phyloP scores from a whole-genome alignment of 2,329 filamentous ascomycete species.

The Colletotrichum navitas region DNA sequence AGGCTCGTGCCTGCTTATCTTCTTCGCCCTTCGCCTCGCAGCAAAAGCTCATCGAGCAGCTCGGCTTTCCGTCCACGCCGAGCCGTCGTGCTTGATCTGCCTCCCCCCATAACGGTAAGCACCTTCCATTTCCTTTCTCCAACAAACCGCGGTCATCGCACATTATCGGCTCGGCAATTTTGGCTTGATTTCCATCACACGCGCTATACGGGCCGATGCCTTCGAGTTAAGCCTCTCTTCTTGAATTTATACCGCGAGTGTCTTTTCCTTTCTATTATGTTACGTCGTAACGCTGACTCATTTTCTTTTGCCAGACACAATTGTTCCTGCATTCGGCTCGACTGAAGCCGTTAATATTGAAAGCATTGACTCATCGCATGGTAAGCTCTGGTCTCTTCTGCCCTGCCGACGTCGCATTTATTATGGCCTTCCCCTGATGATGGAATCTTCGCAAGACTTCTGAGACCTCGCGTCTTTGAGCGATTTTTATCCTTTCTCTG shows the following conservation, averaged over 20 bases:
- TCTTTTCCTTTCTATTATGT: neutral
- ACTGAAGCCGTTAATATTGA: neutral
- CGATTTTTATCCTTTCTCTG: neutral
- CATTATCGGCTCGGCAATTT: neutral
- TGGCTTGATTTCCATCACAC: neutral
- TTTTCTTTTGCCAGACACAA: neutral
- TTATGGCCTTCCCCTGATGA: neutral
- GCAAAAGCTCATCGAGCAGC: neutral
- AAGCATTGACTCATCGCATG: neutral
- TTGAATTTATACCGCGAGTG: neutral
- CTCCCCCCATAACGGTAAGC: neutral
- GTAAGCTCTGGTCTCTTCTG: neutral
- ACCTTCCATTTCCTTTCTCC: neutral
- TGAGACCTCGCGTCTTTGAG: neutral
- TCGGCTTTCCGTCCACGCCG: neutral
- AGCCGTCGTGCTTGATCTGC: neutral
- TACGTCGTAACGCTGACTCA: neutral
- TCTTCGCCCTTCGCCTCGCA: neutral
- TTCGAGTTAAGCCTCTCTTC: neutral
- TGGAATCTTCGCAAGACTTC: constrained; percentile 2
- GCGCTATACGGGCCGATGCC: neutral
- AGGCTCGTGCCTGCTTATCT: neutral
- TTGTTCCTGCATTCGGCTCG: neutral
- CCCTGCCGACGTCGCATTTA: neutral
- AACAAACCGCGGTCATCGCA: neutral